Evolutionary conservation across 1,284 basidiomycete species (phyloP).

Genomic region (Melampsora americana): DNA sequence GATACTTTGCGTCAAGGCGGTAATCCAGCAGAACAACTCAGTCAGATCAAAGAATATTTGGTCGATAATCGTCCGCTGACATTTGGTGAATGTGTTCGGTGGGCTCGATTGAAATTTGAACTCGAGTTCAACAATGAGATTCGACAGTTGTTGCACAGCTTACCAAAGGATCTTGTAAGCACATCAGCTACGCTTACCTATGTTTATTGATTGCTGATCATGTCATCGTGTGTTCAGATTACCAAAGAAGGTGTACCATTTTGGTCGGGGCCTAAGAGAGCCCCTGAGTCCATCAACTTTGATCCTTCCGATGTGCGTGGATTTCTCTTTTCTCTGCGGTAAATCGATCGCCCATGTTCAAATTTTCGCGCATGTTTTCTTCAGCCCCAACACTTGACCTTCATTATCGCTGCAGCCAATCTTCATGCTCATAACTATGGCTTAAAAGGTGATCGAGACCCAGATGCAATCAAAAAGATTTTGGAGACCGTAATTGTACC

Average conservation of each 20-base stretch:
- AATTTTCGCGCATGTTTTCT: not conserved
- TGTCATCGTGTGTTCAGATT: conserved; percentile 6
- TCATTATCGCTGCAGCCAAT: conserved; percentile 90
- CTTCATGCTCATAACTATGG: conserved; percentile 98
- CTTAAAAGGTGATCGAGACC: conserved; percentile 81
- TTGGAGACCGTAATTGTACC: conserved; percentile 82
- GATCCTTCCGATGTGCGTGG: conserved; percentile 74
- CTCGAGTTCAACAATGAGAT: conserved; percentile 92
- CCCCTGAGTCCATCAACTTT: conserved; percentile 87
- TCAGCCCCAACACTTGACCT: conserved; percentile 80
- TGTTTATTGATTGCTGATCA: not conserved
- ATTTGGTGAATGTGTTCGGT: conserved; percentile 94
- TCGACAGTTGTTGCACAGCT: conserved; percentile 83
- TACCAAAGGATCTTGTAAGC: conserved; percentile 80
- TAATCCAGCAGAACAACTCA: conserved; percentile 82
- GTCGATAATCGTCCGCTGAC: conserved; percentile 89
- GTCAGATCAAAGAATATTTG: conserved; percentile 84
- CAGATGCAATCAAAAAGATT: conserved; percentile 74
- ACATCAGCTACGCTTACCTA: not conserved
- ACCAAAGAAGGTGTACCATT: conserved; percentile 50
- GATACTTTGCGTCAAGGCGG: conserved; percentile 86
- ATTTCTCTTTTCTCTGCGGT: not conserved
- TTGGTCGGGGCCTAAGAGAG: conserved; percentile 82
- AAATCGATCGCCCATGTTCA: not conserved
- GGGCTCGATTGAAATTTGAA: conserved; percentile 96